Conservation (phyloP, 78 protist genomes). For the Dictyostelium brefeldianum region DNA sequence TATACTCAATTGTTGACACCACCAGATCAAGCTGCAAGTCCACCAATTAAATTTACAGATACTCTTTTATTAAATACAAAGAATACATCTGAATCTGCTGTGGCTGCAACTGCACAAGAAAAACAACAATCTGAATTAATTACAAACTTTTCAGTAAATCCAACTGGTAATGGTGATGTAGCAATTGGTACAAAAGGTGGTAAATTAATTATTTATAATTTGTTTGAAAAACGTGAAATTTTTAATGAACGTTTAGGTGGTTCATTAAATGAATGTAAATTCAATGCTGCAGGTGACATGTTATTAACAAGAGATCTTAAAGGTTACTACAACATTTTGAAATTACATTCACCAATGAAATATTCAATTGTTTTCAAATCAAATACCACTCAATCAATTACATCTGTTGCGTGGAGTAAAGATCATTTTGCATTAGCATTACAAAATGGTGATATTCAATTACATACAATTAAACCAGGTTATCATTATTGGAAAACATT, state of each 20-base stretch:
- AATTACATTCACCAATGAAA: neutral
- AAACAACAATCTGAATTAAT: neutral
- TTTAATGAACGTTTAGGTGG: slow-evolving; percentile 19
- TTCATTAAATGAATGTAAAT: slow-evolving; percentile 8
- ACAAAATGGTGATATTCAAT: neutral
- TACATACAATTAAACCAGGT: slow-evolving; percentile 12
- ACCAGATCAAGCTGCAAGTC: neutral
- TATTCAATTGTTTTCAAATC: neutral
- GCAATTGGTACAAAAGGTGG: slow-evolving; percentile 25
- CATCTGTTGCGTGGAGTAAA: slow-evolving; percentile 14
- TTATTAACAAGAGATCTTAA: neutral
- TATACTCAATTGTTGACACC: neutral
- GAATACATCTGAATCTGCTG: neutral
- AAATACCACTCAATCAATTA: neutral
- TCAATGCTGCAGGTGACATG: neutral
- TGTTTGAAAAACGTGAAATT: neutral
- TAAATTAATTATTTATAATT: neutral
- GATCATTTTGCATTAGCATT: slow-evolving; percentile 29
- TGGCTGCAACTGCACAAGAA: neutral
- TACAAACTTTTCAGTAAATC: neutral
- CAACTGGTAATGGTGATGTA: neutral
- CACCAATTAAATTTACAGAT: neutral
- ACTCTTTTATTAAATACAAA: neutral
- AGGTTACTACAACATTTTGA: neutral
- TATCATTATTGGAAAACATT: neutral